These are phyloP conservation scores for Xerophyta viscosa DNA, from an alignment of 106 monocot genomes.

Conservation along the genomic window DNA sequence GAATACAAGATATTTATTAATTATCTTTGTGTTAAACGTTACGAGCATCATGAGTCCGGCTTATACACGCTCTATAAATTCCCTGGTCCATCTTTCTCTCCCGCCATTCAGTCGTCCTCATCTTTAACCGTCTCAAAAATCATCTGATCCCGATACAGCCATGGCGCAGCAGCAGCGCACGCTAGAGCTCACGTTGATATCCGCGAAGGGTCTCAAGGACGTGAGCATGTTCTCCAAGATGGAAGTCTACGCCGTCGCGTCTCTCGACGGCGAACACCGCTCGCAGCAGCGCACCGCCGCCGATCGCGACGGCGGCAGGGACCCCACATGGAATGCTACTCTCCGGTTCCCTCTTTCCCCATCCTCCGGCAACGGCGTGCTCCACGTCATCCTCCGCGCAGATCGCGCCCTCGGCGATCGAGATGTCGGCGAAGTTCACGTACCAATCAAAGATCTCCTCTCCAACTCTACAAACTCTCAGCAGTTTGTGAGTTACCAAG, in stretches of 20 bases:
- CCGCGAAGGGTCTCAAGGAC: slow-evolving; percentile 59
- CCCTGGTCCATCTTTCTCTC: neutral
- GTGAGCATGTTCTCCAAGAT: slow-evolving; percentile 48
- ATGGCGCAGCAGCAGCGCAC: slow-evolving; percentile 23
- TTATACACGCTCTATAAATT: too few species aligned
- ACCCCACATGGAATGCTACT: slow-evolving; percentile 38
- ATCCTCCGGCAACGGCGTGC: neutral
- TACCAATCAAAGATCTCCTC: slow-evolving; percentile 47
- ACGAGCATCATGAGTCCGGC: too few species aligned
- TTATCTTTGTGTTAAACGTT: too few species aligned
- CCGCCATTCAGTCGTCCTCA: neutral
- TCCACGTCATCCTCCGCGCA: slow-evolving; percentile 36
- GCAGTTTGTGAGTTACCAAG: slow-evolving; percentile 56
- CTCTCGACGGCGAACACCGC: slow-evolving; percentile 26
- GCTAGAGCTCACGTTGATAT: slow-evolving; percentile 51
- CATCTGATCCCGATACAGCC: neutral
- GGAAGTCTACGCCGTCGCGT: slow-evolving; percentile 52
- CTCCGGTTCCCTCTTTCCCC: slow-evolving; percentile 34
- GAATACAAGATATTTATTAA: too few species aligned
- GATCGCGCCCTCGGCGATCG: slow-evolving; percentile 51
- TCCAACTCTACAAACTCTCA: neutral
- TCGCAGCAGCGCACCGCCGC: slow-evolving; percentile 27
- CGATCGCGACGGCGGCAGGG: slow-evolving; percentile 36
- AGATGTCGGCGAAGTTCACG: slow-evolving; percentile 50
- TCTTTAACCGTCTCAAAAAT: too few species aligned